Evolutionary conservation across 371 early-diverging fungal species (phyloP), one percentile per base, ranked within the genome.

Genomic region (Umbelopsis sp.): DNA sequence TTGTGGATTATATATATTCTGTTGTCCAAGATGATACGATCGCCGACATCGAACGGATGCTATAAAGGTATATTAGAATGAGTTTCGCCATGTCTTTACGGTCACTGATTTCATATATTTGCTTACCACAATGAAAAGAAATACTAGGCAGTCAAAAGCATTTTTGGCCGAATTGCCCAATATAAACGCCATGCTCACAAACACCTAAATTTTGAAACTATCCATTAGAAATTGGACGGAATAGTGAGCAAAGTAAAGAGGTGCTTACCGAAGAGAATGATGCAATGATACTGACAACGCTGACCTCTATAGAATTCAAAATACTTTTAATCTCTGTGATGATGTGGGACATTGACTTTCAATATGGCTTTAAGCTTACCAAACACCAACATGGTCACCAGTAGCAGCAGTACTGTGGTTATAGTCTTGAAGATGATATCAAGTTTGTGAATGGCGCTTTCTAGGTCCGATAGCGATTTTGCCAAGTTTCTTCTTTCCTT

Each of bases 121-220:
- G 22, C 57, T 10, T 57, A 57, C 57, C 57, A 57, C 57, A 35
- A 57, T 35, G 35, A 57, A 57, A 35, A 57, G 57, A 35, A 57
- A 57, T 3, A 57, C 35, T 7, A 57, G 35, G 29, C 35, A 57
- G 35, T 57, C 57, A 57, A 57, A 57, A 1, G 57, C 57, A 35
- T 57, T 57, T 57, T 57, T 57, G 16, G 57, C 57, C 57, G 57
- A 57, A 35, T 57, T 57, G 11, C 57, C 57, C 35, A 57, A 7
- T 11, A 57, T 57, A 8, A 57, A 57, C 29, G 57, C 57, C 57
- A 57, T 57, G n/a, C 57, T 57, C 32, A 57, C 57, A n/a, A 57
- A 57, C 12, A 57, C 57, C 57, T 57, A 41, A 41, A 5, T 6
- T 3, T 57, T 14, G 12, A 16, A 57, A 3, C 29, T 4, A 29